Conservation (phyloP, 2,329 filamentous ascomycete genomes). For the Ophiostoma perfectum region DNA sequence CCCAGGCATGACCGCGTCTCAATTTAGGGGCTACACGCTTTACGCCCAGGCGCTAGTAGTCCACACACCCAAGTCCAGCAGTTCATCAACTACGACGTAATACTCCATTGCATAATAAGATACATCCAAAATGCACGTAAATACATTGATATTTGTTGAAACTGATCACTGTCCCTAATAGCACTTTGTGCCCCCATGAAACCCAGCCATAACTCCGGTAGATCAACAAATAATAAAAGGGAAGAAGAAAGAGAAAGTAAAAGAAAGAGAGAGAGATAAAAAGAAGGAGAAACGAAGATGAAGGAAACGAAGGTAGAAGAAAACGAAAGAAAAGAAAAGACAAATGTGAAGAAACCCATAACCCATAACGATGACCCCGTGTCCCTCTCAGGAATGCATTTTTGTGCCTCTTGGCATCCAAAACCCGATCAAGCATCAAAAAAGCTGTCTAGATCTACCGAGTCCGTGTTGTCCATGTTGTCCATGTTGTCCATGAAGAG, state of each 20-base stretch:
- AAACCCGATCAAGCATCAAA: slow-evolving; percentile 20
- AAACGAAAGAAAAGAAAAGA: not conserved
- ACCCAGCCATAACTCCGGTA: slow-evolving; percentile 1
- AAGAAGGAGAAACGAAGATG: not conserved
- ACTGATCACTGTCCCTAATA: not conserved
- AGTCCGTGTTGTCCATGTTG: slow-evolving; percentile 46
- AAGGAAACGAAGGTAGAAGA: too few relatives aligned
- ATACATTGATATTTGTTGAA: not conserved
- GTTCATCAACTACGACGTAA: too few relatives aligned
- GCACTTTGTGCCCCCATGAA: not conserved
- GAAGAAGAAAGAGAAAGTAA: not conserved
- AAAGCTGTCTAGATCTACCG: slow-evolving; percentile 25
- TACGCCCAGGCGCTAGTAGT: too few relatives aligned
- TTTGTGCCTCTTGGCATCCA: not conserved
- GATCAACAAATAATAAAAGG: not conserved
- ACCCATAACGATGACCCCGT: not conserved
- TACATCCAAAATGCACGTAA: too few relatives aligned
- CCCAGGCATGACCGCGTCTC: too few relatives aligned
- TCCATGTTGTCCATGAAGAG: slow-evolving; percentile 45
- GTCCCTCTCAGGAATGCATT: not conserved
- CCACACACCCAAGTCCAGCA: too few relatives aligned
- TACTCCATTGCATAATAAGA: too few relatives aligned
- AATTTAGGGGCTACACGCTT: too few relatives aligned
- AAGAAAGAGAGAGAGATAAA: not conserved
- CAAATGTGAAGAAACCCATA: not conserved